Base-by-base conservation (phyloP, 2,329 filamentous ascomycete species). In the Eutypa lata region DNA sequence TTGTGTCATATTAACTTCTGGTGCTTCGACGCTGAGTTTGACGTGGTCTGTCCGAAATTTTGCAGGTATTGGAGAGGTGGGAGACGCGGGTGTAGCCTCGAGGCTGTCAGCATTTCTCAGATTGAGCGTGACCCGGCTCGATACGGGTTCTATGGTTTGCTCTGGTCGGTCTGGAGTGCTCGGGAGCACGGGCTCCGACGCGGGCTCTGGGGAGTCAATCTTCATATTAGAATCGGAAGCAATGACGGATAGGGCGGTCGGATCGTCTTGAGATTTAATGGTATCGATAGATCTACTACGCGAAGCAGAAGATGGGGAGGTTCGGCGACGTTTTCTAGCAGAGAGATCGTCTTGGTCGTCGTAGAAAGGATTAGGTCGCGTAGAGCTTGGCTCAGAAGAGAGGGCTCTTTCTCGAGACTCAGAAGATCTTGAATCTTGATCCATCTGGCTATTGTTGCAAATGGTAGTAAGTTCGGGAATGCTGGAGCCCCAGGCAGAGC, bases 301-400 rank as follows among this genome's bases (percentile, higher is more conserved):
- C 24, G 82, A 85, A 53, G 73, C 76, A 52, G 78, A 78, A 49
- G 35, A 38, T 7, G 76, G 71, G 14, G 83, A 86, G 28, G 82
- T 84, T 60, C 83, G 79, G 57, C 81, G 82, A 49, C 84, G 81
- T 68, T 87, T 87, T 59, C 83, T 76, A 52, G 83, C 76, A 42
- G 77, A 74, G 46, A 71, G 64, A 59, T 82, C 79, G 65, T 45
- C 21, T n/a, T 45, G 21, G 21, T 70, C 73, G 69, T 85, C 82
- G 71, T 84, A 77, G 67, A 86, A 87, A 40, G 84, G 84, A 59
- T 87, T 86, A 49, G 81, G 81, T 57, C 84, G 79, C 61, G 79
- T 83, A 63, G 82, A 81, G 69, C 77, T 78, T 68, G 81, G 79
- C 74, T 87, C 84, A 70, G 80, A 80, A 64, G 82, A 86, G 71